Conservation (phyloP, 2,329 filamentous ascomycete species). For the Exophiala alcalophila region DNA sequence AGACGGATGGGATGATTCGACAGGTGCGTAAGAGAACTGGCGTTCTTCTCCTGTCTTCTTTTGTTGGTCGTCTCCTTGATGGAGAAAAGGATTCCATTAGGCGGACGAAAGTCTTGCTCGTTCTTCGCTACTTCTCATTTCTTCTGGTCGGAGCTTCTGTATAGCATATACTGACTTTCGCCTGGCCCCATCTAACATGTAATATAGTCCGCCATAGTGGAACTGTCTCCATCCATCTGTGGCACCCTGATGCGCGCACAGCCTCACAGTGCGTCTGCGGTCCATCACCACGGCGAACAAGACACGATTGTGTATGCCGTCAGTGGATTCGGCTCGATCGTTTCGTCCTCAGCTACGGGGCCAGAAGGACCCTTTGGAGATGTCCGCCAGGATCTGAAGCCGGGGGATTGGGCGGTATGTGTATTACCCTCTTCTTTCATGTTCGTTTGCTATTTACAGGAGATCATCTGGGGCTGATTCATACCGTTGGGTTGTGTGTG, state of each 20-base stretch:
- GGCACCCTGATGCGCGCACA: conserved; percentile 63
- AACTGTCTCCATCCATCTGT: conserved; percentile 64
- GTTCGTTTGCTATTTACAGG: too few species aligned
- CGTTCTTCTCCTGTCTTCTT: too few species aligned
- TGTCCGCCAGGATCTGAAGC: conserved; percentile 55
- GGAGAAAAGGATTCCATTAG: too few species aligned
- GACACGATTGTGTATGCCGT: conserved; percentile 65
- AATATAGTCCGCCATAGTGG: conserved; percentile 59
- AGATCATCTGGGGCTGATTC: too few species aligned
- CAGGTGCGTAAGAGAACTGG: too few species aligned
- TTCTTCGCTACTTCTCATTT: not conserved
- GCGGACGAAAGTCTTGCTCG: too few species aligned
- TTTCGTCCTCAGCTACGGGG: conserved; percentile 33
- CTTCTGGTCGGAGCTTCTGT: conserved; percentile 30
- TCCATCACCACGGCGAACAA: conserved; percentile 70
- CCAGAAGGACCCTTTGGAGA: conserved; percentile 51
- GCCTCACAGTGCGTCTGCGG: conserved; percentile 58
- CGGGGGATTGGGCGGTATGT: conserved; percentile 69
- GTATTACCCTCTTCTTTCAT: too few species aligned
- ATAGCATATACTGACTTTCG: too few species aligned
- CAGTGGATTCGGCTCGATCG: conserved; percentile 59
- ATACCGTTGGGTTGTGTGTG: too few species aligned
- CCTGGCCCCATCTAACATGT: too few species aligned
- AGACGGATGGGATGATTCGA: conserved; percentile 50
- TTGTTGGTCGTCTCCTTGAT: too few species aligned